phyloP scores from a whole-genome alignment of 306 rosid species.

The Trifolium dubium region DNA sequence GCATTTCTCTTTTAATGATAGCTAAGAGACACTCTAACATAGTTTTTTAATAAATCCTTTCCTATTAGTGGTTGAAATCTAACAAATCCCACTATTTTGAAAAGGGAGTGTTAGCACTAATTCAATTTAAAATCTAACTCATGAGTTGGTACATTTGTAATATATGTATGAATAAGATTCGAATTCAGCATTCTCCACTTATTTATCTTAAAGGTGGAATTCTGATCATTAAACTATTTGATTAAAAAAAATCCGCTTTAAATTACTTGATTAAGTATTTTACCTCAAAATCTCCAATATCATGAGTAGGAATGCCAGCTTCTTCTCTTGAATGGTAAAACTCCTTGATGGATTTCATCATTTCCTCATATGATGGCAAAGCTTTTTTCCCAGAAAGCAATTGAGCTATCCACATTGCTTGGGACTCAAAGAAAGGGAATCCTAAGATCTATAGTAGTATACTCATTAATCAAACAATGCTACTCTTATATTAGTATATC shows the following conservation, averaged over 20 bases:
- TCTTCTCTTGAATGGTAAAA: conserved; percentile 74
- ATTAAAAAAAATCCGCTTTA: too few relatives aligned
- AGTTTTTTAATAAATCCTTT: not conserved
- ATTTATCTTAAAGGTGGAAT: too few relatives aligned
- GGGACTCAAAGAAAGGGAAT: conserved; percentile 96
- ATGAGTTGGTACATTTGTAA: too few relatives aligned
- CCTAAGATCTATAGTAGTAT: conserved; percentile 76
- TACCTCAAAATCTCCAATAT: conserved; percentile 80
- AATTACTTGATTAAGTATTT: conserved; percentile 3
- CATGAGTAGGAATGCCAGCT: conserved; percentile 88
- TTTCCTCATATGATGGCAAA: conserved; percentile 84
- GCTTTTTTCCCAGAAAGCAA: conserved; percentile 79
- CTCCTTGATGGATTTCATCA: conserved; percentile 87
- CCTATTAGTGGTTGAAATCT: not conserved
- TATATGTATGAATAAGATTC: too few relatives aligned
- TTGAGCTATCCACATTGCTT: conserved; percentile 98
- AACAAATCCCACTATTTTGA: not conserved
- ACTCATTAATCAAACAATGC: conserved; percentile 23
- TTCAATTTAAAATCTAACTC: too few relatives aligned
- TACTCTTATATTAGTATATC: conserved; percentile 13
- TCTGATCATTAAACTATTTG: too few relatives aligned
- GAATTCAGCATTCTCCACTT: too few relatives aligned
- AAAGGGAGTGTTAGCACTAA: not conserved
- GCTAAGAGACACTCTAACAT: not conserved
- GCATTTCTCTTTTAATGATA: not conserved